A percentile compares a stretch with the other conserved stretches of the same genome.
Evolutionary conservation across 1,284 basidiomycete genomes (phyloP).

Genomic region (Paramarasmius palmivorus): DNA sequence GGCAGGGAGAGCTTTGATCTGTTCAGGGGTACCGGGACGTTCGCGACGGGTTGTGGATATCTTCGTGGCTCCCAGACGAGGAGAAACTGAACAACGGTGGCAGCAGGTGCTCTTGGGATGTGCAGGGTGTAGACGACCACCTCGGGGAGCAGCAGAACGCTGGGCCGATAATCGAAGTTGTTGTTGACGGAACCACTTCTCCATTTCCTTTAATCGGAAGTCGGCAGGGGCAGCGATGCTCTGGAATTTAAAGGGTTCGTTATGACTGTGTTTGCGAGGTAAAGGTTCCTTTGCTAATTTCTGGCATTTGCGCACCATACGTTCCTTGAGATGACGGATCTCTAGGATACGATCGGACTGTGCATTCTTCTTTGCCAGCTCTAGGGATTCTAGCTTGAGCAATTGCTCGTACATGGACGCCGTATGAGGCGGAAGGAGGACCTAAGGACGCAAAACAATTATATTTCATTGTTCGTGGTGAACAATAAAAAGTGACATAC

Average conservation of each 20-base stretch:
- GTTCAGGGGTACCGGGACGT: conserved; percentile 9
- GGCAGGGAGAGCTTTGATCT: conserved; percentile 5
- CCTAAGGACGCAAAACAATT: conserved; percentile 34
- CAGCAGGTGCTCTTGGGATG: conserved; percentile 33
- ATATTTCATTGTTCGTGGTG: conserved; percentile 6
- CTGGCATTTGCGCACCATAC: conserved; percentile 77
- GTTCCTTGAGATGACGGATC: conserved; percentile 74
- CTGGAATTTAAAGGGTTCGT: conserved; percentile 48
- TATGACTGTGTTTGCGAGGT: conserved; percentile 33
- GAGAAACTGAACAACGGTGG: conserved; percentile 16
- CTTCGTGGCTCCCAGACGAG: not conserved
- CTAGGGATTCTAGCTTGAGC: conserved; percentile 56
- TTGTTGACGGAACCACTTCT: conserved; percentile 62
- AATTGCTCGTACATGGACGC: conserved; percentile 67
- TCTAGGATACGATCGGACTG: conserved; percentile 68
- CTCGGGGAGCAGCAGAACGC: conserved; percentile 6
- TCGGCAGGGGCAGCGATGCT: conserved; percentile 67
- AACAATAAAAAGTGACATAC: conserved; percentile 32
- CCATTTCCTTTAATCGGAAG: conserved; percentile 75
- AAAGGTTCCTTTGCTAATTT: conserved; percentile 46
- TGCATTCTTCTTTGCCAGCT: conserved; percentile 57
- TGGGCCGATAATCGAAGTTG: conserved; percentile 21
- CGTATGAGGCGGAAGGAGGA: conserved; percentile 70
- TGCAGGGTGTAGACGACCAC: conserved; percentile 4
- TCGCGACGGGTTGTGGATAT: not conserved